These are phyloP conservation scores for Sporisorium graminicola DNA, from an alignment of 1,284 basidiomycete genomes.

Conservation along the genomic window DNA sequence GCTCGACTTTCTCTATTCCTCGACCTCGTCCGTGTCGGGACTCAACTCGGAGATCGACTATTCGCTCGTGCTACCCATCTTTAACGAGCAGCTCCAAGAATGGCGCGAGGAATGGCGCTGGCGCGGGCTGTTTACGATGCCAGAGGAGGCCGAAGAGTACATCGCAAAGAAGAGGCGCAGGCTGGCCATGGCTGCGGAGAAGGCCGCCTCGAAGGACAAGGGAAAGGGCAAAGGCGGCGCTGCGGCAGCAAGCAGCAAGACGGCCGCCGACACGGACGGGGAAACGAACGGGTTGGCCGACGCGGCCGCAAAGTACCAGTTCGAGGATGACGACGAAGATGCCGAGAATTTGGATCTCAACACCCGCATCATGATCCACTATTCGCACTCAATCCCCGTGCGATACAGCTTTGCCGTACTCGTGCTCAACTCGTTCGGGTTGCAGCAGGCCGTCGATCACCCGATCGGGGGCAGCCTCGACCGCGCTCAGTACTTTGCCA, in stretches of 20 bases:
- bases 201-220: slow-evolving; percentile 28
- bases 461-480: slow-evolving; percentile 62
- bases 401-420: slow-evolving; percentile 66
- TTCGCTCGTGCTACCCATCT: slow-evolving; percentile 82
- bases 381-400: slow-evolving; percentile 57
- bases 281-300: slow-evolving; percentile 1
- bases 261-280: slow-evolving; percentile 3
- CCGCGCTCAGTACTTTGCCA: slow-evolving; percentile 65
- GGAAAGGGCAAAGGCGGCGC: slow-evolving; percentile 22
- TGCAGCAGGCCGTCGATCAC: slow-evolving; percentile 88
- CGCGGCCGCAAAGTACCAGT: slow-evolving; percentile 18
- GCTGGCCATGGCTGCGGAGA: slow-evolving; percentile 17
- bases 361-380: slow-evolving; percentile 61
- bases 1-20: slow-evolving; percentile 89
- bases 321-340: slow-evolving; percentile 52
- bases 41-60: slow-evolving; percentile 90
- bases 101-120: slow-evolving; percentile 78
- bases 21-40: slow-evolving; percentile 83
- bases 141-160: slow-evolving; percentile 30
- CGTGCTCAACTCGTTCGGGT: slow-evolving; percentile 87
- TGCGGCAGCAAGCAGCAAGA: slow-evolving; percentile 6
- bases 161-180: slow-evolving; percentile 27
- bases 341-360: slow-evolving; percentile 61
- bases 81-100: slow-evolving; percentile 81
- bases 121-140: slow-evolving; percentile 49